Base-by-base conservation (phyloP, 306 rosid genomes). In the Dryas octopetala region DNA sequence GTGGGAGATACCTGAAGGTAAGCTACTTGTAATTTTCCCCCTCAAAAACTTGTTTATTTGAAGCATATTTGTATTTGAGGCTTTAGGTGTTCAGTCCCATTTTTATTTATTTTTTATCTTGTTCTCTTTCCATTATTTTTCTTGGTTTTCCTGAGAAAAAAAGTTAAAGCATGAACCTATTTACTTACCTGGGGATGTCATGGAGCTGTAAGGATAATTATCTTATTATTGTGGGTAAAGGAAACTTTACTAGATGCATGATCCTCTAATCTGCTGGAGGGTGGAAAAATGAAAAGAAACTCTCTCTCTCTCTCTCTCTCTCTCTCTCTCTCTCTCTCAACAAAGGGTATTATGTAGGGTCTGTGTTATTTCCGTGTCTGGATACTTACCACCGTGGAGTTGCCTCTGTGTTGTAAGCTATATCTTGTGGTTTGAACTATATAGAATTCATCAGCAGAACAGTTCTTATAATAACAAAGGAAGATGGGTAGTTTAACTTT, bases 1-100 rank as follows among this genome's bases (percentile, higher is more conserved):
- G 91, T 82, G 98, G 98, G 81, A 85, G 98, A 87, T 94, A 91
- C 83, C 83, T 90, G 62, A 91, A 90, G 93, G 98, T 91, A 77
- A 68, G 50, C 74, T 13, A 45, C 15, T 17, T 67, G 4, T 23
- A 9, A 19, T 57, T 11, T 66, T 53, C 71, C 51, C 32, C 6
- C 13, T 15, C 5, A 40, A 7, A 11, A 6, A 51, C 32, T 38
- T 32, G 28, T n/a, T 68, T 50, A 50, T 64, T 64, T 51, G 62
- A n/a, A 40, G 64, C 32, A 5, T 49, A 26, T 23, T 58, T 32
- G 57, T 14, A 12, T 5, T 4, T 26, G 19, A 12, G 43, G 44
- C n/a, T n/a, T 53, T 9, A 13, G 9, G 3, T 1, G 3, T 32
- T 32, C 38, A 32, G 3, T 32, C 38, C 38, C 0, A 1, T 32